These are phyloP conservation scores for Psophocarpus tetragonolobus DNA, from an alignment of 306 rosid species.

Conservation along the genomic window DNA sequence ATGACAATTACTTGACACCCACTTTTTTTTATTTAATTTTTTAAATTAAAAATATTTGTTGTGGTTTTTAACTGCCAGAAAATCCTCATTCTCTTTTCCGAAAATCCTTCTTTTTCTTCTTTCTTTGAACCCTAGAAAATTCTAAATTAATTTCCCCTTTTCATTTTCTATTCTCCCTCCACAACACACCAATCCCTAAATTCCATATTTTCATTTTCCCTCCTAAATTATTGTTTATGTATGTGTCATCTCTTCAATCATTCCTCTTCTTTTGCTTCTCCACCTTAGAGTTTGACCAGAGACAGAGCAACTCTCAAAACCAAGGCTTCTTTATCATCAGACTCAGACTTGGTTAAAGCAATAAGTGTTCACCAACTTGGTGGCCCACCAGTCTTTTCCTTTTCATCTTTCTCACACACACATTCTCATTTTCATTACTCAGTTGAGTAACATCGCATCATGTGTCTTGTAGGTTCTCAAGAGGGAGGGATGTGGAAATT, in stretches of 20 bases:
- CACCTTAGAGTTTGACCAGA: background rate
- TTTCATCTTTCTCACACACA: background rate
- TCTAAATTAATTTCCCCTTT: too few species aligned
- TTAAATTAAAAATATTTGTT: too few species aligned
- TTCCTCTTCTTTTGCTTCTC: background rate
- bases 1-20: too few species aligned
- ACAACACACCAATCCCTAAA: too few species aligned
- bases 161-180: too few species aligned
- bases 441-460: background rate
- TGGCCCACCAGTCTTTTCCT: slow-evolving; percentile 65
- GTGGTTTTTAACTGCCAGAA: too few species aligned
- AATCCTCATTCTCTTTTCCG: too few species aligned
- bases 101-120: too few species aligned
- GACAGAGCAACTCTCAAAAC: slow-evolving; percentile 28
- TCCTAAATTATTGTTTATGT: background rate
- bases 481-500: slow-evolving; percentile 84
- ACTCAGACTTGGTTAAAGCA: slow-evolving; percentile 66
- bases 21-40: too few species aligned
- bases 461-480: slow-evolving; percentile 58
- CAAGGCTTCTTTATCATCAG: slow-evolving; percentile 7
- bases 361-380: slow-evolving; percentile 72
- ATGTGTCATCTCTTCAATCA: background rate
- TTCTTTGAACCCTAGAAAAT: too few species aligned
- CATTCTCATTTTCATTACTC: background rate
- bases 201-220: too few species aligned